Conservation (phyloP, 2,329 filamentous ascomycete species). For the Nigrograna mackinnonii region DNA sequence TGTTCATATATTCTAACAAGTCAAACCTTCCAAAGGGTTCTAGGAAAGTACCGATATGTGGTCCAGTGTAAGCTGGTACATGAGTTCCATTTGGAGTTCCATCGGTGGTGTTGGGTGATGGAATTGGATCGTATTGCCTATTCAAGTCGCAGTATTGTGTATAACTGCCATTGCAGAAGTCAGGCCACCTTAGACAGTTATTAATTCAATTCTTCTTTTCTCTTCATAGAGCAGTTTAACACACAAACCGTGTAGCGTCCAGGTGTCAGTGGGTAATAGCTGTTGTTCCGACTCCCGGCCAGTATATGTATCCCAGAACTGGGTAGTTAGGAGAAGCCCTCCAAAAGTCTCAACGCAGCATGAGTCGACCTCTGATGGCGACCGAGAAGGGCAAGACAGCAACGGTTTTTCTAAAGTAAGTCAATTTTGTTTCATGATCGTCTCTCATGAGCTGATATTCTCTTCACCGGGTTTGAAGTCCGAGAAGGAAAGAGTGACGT, state of each 20-base stretch:
- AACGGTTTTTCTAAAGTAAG: constrained; percentile 19
- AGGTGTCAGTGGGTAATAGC: constrained; percentile 59
- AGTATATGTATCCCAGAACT: constrained; percentile 69
- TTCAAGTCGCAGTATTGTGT: constrained; percentile 70
- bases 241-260: constrained; percentile 64
- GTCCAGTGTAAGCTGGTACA: constrained; percentile 63
- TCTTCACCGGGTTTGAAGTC: neutral
- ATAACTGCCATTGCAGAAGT: constrained; percentile 60
- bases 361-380: constrained; percentile 53
- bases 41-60: constrained; percentile 62
- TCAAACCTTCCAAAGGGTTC: constrained; percentile 61
- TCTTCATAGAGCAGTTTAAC: too few species aligned
- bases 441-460: neutral
- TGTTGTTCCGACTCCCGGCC: constrained; percentile 62
- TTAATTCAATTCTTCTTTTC: too few species aligned
- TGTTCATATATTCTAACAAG: constrained; percentile 68
- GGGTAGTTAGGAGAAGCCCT: constrained; percentile 64
- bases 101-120: constrained; percentile 66
- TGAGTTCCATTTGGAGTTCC: constrained; percentile 54
- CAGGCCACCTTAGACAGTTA: too few species aligned
- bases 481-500: constrained; percentile 28
- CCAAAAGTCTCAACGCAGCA: constrained; percentile 70
- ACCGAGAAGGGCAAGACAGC: constrained; percentile 35
- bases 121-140: constrained; percentile 66
- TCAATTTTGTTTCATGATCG: neutral